phyloP scores from a whole-genome alignment of 306 rosid genomes.

The Cucurbita argyrosperma region DNA sequence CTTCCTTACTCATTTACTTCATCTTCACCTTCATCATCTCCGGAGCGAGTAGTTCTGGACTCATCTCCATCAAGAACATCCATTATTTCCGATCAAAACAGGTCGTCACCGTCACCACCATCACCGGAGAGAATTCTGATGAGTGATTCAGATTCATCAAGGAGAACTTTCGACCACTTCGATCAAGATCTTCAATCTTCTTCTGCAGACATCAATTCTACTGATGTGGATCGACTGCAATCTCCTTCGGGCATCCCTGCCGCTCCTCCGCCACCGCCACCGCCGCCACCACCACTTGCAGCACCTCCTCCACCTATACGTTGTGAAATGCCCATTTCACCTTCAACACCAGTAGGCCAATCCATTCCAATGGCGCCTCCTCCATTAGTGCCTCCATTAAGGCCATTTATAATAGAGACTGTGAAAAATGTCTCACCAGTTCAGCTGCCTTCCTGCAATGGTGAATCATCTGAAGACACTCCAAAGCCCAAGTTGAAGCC shows the following conservation, averaged over 20 bases:
- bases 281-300: slow-evolving; percentile 13
- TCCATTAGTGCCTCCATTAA: slow-evolving; percentile 27
- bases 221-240: background rate
- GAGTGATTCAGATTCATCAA: slow-evolving; percentile 16
- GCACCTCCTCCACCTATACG: slow-evolving; percentile 1
- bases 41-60: background rate
- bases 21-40: slow-evolving; percentile 6
- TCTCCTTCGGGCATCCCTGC: background rate
- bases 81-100: background rate
- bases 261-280: slow-evolving; percentile 16
- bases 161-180: background rate
- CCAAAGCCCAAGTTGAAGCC: slow-evolving; percentile 81
- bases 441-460: slow-evolving; percentile 35
- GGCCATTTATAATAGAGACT: slow-evolving; percentile 24
- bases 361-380: slow-evolving; percentile 21
- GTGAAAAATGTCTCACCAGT: slow-evolving; percentile 36
- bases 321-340: slow-evolving; percentile 11
- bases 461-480: slow-evolving; percentile 31
- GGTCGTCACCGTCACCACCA: slow-evolving; percentile 4
- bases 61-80: slow-evolving; percentile 3
- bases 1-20: background rate
- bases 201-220: background rate
- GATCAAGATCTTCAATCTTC: slow-evolving; percentile 6
- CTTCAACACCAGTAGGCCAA: slow-evolving; percentile 19
- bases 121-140: slow-evolving; percentile 17